phyloP scores from a whole-genome alignment of 2,329 filamentous ascomycete genomes.

The Neonectria faginata region DNA sequence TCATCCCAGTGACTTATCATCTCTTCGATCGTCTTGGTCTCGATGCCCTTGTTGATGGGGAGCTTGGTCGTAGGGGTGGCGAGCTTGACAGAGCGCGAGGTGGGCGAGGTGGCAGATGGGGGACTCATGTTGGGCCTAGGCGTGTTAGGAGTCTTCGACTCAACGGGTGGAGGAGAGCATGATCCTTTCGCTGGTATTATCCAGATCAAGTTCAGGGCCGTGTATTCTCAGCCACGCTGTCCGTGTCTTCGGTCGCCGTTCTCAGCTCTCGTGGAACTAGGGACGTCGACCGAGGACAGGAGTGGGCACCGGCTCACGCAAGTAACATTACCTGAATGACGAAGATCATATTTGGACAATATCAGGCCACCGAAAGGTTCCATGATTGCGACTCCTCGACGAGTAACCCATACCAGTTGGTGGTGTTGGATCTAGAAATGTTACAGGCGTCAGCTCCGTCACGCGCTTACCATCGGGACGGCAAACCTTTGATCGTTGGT shows the following conservation, averaged over 20 bases:
- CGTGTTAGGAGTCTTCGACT: slow-evolving; percentile 47
- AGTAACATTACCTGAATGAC: slow-evolving; percentile 58
- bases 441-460: slow-evolving; percentile 38
- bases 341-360: slow-evolving; percentile 54
- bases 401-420: slow-evolving; percentile 45
- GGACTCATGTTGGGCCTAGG: slow-evolving; percentile 71
- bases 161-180: slow-evolving; percentile 75
- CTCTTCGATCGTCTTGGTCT: slow-evolving; percentile 46
- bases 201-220: slow-evolving; percentile 95
- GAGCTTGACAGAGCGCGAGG: slow-evolving; percentile 60
- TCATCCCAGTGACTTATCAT: slow-evolving; percentile 82
- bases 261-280: background rate
- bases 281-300: slow-evolving; percentile 16
- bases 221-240: slow-evolving; percentile 80
- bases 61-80: slow-evolving; percentile 57
- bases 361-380: slow-evolving; percentile 50
- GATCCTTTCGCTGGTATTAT: slow-evolving; percentile 99
- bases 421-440: slow-evolving; percentile 39
- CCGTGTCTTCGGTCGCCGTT: slow-evolving; percentile 21
- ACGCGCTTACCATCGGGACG: background rate
- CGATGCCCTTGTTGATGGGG: slow-evolving; percentile 34
- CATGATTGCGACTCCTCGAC: slow-evolving; percentile 46
- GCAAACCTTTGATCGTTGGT: slow-evolving; percentile 37
- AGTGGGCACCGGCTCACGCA: slow-evolving; percentile 73
- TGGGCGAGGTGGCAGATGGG: slow-evolving; percentile 74